Conservation (phyloP, 495 filamentous ascomycete genomes). For the Penicillium maclennaniae region DNA sequence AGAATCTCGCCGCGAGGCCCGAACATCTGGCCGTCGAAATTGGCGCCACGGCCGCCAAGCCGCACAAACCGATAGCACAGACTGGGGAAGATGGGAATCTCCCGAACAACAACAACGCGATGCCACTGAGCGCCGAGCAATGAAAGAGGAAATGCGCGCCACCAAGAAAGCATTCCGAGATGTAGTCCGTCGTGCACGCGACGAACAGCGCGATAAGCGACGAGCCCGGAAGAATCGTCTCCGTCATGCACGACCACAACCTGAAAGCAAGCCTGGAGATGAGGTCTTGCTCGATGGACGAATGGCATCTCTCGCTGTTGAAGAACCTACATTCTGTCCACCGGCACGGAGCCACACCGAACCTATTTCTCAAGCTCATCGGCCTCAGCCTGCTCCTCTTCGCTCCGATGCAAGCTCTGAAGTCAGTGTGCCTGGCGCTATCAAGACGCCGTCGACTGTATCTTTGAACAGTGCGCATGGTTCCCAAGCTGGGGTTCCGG, state of each 20-base stretch:
- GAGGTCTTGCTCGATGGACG: slow-evolving; percentile 10
- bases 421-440: slow-evolving; percentile 20
- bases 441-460: slow-evolving; percentile 20
- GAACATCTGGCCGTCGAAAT: slow-evolving; percentile 17
- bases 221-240: slow-evolving; percentile 22
- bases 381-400: neutral
- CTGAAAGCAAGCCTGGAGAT: neutral
- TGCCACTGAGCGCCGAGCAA: slow-evolving; percentile 26
- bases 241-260: slow-evolving; percentile 18
- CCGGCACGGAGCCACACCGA: neutral
- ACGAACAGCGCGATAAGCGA: slow-evolving; percentile 36
- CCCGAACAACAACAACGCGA: slow-evolving; percentile 36
- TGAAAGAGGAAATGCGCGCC: slow-evolving; percentile 40
- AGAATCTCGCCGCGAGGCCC: slow-evolving; percentile 37
- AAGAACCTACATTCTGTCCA: neutral
- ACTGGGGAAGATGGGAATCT: slow-evolving; percentile 42
- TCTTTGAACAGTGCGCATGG: slow-evolving; percentile 12
- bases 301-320: slow-evolving; percentile 24
- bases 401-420: slow-evolving; percentile 19
- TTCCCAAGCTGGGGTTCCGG: slow-evolving; percentile 1
- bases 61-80: slow-evolving; percentile 4
- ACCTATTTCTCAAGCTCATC: slow-evolving; percentile 5
- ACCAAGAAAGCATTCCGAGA: slow-evolving; percentile 40
- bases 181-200: slow-evolving; percentile 36
- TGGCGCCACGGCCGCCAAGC: slow-evolving; percentile 25